These are phyloP conservation scores for Volvox carteri DNA, from an alignment of 163 green algal species.

Conservation along the genomic window DNA sequence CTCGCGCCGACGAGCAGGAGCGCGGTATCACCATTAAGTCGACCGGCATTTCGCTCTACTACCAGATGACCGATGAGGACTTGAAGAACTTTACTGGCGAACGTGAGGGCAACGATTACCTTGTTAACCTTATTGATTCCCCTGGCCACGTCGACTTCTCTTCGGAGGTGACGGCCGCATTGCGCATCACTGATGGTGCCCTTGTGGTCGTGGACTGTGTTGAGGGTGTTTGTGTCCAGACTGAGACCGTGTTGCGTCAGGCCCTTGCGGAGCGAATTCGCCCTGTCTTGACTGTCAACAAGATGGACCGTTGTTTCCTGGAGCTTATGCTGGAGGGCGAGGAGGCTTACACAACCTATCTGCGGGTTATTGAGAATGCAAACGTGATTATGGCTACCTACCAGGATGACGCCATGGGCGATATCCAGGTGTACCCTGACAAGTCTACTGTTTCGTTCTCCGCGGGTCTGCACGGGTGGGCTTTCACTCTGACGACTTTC, in stretches of 20 bases:
- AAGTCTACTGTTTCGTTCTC: slow-evolving; percentile 99
- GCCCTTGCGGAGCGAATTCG: slow-evolving; percentile 93
- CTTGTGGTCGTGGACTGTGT: slow-evolving; percentile 99
- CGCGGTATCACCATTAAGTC: slow-evolving; percentile 99
- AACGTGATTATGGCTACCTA: slow-evolving; percentile 99
- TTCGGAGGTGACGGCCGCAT: slow-evolving; percentile 98
- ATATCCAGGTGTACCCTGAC: slow-evolving; percentile 96
- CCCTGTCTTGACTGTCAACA: slow-evolving; percentile 99
- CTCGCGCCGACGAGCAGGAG: slow-evolving; percentile 98
- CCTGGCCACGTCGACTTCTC: slow-evolving; percentile 99
- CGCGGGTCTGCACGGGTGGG: slow-evolving; percentile 99
- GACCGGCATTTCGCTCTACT: slow-evolving; percentile 99
- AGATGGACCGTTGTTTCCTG: slow-evolving; percentile 99
- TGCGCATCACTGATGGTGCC: slow-evolving; percentile 99
- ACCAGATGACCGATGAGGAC: slow-evolving; percentile 92
- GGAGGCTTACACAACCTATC: slow-evolving; percentile 98
- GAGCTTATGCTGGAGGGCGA: slow-evolving; percentile 98
- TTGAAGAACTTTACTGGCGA: slow-evolving; percentile 89
- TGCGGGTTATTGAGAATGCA: slow-evolving; percentile 98
- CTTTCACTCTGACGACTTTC: slow-evolving; percentile 99
- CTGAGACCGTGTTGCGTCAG: slow-evolving; percentile 99
- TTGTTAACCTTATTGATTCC: slow-evolving; percentile 99
- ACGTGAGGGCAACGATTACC: slow-evolving; percentile 95
- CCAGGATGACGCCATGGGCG: slow-evolving; percentile 91
- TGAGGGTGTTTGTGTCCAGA: slow-evolving; percentile 99